phyloP scores from a whole-genome alignment of 768 basidiomycete genomes.

The Kwoniella dejecticola region DNA sequence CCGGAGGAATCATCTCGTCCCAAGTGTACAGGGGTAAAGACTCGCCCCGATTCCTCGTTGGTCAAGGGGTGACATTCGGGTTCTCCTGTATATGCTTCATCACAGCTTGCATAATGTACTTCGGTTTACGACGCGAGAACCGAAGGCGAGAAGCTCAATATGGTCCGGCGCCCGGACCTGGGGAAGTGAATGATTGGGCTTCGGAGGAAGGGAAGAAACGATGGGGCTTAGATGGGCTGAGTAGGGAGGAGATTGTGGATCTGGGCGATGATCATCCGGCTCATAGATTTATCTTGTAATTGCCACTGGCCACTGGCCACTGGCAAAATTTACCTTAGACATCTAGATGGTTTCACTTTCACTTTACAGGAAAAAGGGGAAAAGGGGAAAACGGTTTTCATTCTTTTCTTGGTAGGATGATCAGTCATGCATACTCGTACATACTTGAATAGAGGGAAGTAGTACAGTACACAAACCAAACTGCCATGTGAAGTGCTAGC shows the following conservation, averaged over 20 bases:
- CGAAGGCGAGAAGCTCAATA: conserved; percentile 48
- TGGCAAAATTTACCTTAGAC: no score
- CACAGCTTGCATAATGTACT: conserved; percentile 40
- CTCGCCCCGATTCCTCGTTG: conserved; percentile 47
- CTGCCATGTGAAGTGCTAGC: no score
- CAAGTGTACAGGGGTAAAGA: conserved; percentile 52
- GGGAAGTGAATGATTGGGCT: conserved; percentile 24
- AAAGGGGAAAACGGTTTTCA: no score
- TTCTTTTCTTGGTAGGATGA: no score
- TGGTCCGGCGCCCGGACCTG: conserved; percentile 30
- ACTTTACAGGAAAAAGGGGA: no score
- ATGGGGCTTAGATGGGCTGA: conserved; percentile 35
- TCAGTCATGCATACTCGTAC: no score
- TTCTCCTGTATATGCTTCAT: conserved; percentile 47
- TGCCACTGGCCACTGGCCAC: neutral
- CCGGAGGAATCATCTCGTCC: conserved; percentile 53
- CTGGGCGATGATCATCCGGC: conserved; percentile 44
- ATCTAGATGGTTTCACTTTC: no score
- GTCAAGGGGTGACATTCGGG: conserved; percentile 52
- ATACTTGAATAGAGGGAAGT: no score
- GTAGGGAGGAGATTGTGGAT: conserved; percentile 34
- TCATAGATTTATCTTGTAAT: conserved; percentile 38
- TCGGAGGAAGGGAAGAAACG: conserved; percentile 29
- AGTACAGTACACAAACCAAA: no score
- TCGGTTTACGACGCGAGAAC: conserved; percentile 52